A percentile compares a stretch with the other conserved stretches of the same genome.
These are phyloP conservation scores for Acanthamoeba sp. DNA, from an alignment of 208 protist species.

Conservation along the genomic window DNA sequence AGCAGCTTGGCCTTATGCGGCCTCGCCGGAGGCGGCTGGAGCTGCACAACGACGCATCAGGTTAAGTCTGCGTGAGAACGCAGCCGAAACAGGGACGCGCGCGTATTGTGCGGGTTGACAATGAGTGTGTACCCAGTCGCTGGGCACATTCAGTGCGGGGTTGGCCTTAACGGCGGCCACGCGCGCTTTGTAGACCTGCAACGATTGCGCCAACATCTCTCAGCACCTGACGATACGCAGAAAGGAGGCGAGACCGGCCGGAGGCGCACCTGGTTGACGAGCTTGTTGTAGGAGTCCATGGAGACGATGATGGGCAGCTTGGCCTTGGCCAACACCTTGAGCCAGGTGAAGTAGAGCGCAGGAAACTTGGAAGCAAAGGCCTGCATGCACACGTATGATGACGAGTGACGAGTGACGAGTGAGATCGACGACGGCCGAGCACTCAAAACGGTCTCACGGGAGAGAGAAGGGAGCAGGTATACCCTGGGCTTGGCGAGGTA, in stretches of 20 bases:
- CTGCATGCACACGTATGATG: neutral
- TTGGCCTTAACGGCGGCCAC: neutral
- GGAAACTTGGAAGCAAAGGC: conserved; percentile 57
- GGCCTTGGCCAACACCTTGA: conserved; percentile 75
- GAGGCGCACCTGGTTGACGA: neutral
- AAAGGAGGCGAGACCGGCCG: neutral
- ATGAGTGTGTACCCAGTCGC: conserved; percentile 4
- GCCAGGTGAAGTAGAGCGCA: conserved; percentile 91
- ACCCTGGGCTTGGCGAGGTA: conserved; percentile 69
- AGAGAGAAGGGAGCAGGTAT: neutral
- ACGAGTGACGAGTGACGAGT: no score
- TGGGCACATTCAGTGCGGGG: neutral
- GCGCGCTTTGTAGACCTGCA: conserved; percentile 23
- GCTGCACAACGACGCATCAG: neutral
- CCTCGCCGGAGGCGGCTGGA: neutral
- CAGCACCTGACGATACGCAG: neutral
- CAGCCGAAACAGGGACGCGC: no score
- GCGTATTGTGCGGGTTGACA: neutral
- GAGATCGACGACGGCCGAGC: neutral
- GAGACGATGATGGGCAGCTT: conserved; percentile 90
- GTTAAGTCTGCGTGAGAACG: neutral
- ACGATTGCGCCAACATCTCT: no score
- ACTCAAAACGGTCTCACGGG: no score
- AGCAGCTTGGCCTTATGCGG: conserved; percentile 86
- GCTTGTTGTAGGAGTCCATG: conserved; percentile 76